phyloP scores from a whole-genome alignment of 805 yeast genomes.

The Suhomyces xylopsoci region DNA sequence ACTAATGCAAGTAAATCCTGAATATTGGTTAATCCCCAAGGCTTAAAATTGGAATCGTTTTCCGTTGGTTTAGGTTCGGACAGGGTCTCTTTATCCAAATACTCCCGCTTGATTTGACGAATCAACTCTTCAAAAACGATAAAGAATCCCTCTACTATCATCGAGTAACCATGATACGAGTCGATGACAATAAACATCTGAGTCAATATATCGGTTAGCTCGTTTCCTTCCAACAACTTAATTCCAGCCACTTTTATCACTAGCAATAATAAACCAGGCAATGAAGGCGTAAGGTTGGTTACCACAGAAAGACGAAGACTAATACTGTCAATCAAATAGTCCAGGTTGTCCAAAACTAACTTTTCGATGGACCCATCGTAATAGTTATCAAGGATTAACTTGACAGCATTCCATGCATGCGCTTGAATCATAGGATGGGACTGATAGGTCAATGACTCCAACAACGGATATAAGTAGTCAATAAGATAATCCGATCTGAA shows the following conservation, averaged over 20 bases:
- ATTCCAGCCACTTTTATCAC: conserved; percentile 70
- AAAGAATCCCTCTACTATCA: conserved; percentile 70
- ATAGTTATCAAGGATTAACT: conserved; percentile 45
- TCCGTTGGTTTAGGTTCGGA: neutral
- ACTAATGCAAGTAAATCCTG: conserved; percentile 45
- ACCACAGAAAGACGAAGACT: conserved; percentile 68
- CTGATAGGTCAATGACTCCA: conserved; percentile 64
- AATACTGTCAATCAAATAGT: conserved; percentile 78
- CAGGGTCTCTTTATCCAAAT: conserved; percentile 16
- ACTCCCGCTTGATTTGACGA: conserved; percentile 41
- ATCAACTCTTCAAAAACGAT: conserved; percentile 63
- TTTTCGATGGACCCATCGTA: conserved; percentile 50
- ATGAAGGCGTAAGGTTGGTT: conserved; percentile 63
- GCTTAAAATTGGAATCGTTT: conserved; percentile 30
- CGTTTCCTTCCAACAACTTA: conserved; percentile 50
- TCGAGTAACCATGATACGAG: conserved; percentile 76
- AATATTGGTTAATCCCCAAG: conserved; percentile 58
- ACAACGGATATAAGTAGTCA: conserved; percentile 67
- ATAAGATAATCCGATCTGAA: conserved; percentile 53
- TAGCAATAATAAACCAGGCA: conserved; percentile 66
- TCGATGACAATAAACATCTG: conserved; percentile 78
- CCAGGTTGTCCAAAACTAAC: conserved; percentile 65
- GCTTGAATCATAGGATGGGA: conserved; percentile 43
- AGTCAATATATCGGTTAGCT: conserved; percentile 68
- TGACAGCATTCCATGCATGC: conserved; percentile 57